Percentiles rank a stretch among this genome's conserved stretches.
These are phyloP conservation scores for Chlamydomonas sphaeroides DNA, from an alignment of 139 green algal species.

Conservation along the genomic window DNA sequence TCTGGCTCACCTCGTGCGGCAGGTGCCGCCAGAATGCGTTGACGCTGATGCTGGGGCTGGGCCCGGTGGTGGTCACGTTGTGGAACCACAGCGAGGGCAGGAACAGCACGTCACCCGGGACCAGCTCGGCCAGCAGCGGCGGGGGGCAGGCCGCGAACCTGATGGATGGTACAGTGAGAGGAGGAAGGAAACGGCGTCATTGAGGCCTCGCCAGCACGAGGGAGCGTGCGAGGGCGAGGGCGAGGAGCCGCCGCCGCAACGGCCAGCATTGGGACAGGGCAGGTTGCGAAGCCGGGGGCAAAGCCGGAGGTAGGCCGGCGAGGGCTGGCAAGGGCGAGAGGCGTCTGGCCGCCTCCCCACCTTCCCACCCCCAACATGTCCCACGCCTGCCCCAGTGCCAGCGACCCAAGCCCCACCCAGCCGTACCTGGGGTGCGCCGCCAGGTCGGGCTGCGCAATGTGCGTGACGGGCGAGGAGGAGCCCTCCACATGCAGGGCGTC, in stretches of 20 bases:
- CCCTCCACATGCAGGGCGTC: constrained; percentile 56
- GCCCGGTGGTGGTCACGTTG: constrained; percentile 50
- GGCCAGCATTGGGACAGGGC: too few species aligned
- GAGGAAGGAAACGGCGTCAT: too few species aligned
- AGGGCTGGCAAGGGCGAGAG: too few species aligned
- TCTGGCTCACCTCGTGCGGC: constrained; percentile 2
- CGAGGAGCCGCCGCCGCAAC: too few species aligned
- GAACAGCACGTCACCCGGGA: constrained; percentile 65
- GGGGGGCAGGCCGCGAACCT: constrained; percentile 17
- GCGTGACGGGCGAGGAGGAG: constrained; percentile 58
- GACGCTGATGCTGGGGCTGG: constrained; percentile 56
- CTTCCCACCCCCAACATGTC: too few species aligned
- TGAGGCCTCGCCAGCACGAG: too few species aligned
- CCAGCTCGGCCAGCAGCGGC: constrained; percentile 52
- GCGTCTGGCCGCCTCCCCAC: too few species aligned
- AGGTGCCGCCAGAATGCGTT: constrained; percentile 70
- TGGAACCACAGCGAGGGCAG: constrained; percentile 75
- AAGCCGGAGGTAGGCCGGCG: too few species aligned
- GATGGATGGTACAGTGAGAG: too few species aligned
- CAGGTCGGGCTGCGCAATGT: constrained; percentile 64
- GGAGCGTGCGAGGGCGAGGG: too few species aligned
- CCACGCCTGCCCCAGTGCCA: too few species aligned
- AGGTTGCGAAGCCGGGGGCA: too few species aligned
- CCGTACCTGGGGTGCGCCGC: constrained; percentile 52
- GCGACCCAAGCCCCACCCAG: background rate